phyloP scores from a whole-genome alignment of 371 early-diverging fungal species.

The Catenaria anguillulae region DNA sequence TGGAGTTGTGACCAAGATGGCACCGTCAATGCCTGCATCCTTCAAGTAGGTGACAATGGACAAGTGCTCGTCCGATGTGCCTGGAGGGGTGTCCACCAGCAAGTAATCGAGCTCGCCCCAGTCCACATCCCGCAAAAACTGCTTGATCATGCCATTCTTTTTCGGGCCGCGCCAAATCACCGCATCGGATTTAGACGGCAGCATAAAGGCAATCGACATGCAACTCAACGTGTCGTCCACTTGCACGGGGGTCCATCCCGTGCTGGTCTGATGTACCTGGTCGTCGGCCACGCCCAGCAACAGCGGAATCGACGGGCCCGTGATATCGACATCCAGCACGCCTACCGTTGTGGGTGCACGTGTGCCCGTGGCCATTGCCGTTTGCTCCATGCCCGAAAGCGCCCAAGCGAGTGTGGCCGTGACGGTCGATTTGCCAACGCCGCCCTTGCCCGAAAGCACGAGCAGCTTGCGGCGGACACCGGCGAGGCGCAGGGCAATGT shows the following conservation, averaged over 20 bases:
- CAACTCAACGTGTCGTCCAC: constrained; percentile 75
- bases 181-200: constrained; percentile 75
- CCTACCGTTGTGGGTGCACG: constrained; percentile 43
- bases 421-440: constrained; percentile 92
- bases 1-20: constrained; percentile 94
- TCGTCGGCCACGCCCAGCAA: constrained; percentile 82
- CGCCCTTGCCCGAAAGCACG: constrained; percentile 98
- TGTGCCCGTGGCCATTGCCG: too few relatives aligned
- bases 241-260: constrained; percentile 84
- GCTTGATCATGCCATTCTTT: constrained; percentile 84
- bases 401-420: constrained; percentile 18
- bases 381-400: background rate
- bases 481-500: constrained; percentile 51
- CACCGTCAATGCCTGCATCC: constrained; percentile 68
- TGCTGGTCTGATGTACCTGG: constrained; percentile 60
- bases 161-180: constrained; percentile 99
- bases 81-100: constrained; percentile 98
- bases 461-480: constrained; percentile 65
- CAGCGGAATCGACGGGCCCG: constrained; percentile 95
- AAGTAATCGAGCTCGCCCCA: constrained; percentile 87
- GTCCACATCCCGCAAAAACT: constrained; percentile 92
- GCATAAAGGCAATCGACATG: constrained; percentile 94
- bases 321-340: constrained; percentile 96
- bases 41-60: constrained; percentile 64
- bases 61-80: constrained; percentile 97